Evolutionary conservation across 129 eudicot species (phyloP), one percentile per base, ranked within the genome.

Genomic region (Saposhnikovia divaricata): DNA sequence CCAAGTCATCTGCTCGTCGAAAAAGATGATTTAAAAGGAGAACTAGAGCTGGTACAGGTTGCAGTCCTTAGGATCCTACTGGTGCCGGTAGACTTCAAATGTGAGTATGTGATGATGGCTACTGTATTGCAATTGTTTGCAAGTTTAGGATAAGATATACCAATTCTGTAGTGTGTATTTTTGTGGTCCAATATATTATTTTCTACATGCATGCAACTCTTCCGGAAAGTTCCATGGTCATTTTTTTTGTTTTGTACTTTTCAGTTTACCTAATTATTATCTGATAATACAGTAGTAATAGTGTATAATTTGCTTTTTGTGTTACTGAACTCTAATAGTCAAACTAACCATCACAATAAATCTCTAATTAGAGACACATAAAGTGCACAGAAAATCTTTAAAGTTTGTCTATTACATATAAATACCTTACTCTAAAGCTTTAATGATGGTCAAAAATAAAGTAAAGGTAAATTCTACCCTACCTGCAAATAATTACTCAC

Each of bases 1-100:
- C 96, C 77, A 87, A 92, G 84, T 89, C 98, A 19, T 92, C 96
- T 75, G 85, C 50, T 40, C 89, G 87, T 51, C 72, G 90, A 9
- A 77, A 72, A 48, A 82, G 85, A 47, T 84, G 87, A 84, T 75
- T 51, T 83, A 59, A 78, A 85, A 70, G 79, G 78, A 47, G 70
- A 72, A n/a, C 2, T 47, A 6, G 78, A 74, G 18, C 31, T 45
- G 63, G 19, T 5, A 44, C 19, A 31, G n/a, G 59, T 48, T 71
- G 79, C 80, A 77, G 19, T 46, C 34, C 37, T 5, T 37, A n/a
- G 77, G 48, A 73, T 44, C 77, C 55, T 27, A 0, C 5, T 43
- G 25, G 7, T 23, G 47, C 77, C 2, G 55, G 77, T 12, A 73
- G 77, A 43, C 4, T 73, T 46, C 19, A 15, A 12, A 25, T 12